A percentile compares a stretch with the other conserved stretches of the same genome.
Conservation (phyloP, 2,329 filamentous ascomycete genomes). For the Paraphaeosphaeria sporulosa region DNA sequence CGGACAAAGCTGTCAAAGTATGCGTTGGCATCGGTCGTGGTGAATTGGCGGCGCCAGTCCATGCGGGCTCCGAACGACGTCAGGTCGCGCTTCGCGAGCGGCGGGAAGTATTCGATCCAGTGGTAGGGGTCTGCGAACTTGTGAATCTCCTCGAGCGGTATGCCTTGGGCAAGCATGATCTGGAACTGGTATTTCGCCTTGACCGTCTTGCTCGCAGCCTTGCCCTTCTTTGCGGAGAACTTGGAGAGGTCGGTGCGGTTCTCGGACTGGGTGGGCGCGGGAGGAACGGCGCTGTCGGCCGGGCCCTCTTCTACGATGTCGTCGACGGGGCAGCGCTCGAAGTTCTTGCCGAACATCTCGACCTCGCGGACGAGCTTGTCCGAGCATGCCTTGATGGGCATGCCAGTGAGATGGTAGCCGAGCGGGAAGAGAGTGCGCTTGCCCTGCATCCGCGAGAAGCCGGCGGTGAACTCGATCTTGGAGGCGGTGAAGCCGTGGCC, state of each 20-base stretch:
- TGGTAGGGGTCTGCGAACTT: conserved; percentile 89
- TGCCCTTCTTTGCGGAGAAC: conserved; percentile 79
- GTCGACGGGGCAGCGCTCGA: conserved; percentile 70
- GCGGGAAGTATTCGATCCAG: conserved; percentile 92
- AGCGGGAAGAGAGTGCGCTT: conserved; percentile 87
- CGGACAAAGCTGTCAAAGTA: conserved; percentile 95
- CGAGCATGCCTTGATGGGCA: conserved; percentile 92
- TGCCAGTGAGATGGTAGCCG: conserved; percentile 95
- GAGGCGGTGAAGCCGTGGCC: conserved; percentile 91
- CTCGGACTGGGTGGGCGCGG: conserved; percentile 68
- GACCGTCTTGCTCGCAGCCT: conserved; percentile 86
- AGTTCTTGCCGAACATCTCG: conserved; percentile 85
- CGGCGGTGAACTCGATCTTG: conserved; percentile 91
- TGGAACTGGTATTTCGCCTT: conserved; percentile 97
- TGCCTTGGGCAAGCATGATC: conserved; percentile 91
- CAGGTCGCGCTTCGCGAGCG: conserved; percentile 79
- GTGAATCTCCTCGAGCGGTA: conserved; percentile 87
- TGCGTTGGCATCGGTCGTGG: conserved; percentile 95
- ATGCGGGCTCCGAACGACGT: conserved; percentile 85
- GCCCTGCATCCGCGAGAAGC: conserved; percentile 89
- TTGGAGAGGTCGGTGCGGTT: conserved; percentile 86
- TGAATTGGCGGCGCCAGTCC: conserved; percentile 91
- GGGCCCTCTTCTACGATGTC: conserved; percentile 56
- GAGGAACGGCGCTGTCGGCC: conserved; percentile 53
- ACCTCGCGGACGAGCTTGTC: conserved; percentile 95